Evolutionary conservation across 2,329 filamentous ascomycete species (phyloP), one percentile per base, ranked within the genome.

Genomic region (Neonectria coccinea): DNA sequence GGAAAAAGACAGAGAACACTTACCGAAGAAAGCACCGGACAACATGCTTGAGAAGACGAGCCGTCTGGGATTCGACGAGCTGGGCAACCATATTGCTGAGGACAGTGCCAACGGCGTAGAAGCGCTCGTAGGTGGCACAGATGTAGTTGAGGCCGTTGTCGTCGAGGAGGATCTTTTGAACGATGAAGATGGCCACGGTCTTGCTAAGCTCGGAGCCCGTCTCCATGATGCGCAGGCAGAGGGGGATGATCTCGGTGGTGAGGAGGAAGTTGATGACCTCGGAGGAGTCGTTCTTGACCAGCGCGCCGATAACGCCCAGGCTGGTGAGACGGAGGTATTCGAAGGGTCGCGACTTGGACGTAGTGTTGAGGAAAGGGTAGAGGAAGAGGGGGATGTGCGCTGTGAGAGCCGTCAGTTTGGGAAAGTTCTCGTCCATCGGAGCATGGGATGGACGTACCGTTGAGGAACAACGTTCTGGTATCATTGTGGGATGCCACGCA

Each of bases 221-320:
- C 83, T 99, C 96, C 96, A 99, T 99, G 76, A 99, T 99, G 66
- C 96, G 91, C 48, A 99, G 89, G 79, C 96, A 99, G 12, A 99
- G 88, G 10, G 96, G 96, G 63, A 99, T 99, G 72, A 99, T 99
- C 81, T 99, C 96, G 31, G 96, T 99, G 1, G 96, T 98, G 53
- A 99, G 86, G 58, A 99, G 90, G 78, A 99, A 99, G 84, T 98
- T 98, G 84, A 99, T 99, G 65, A 98, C 96, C 76, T 98, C 96
- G 18, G 93, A 95, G 3, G 94, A 97, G 81, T 99, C 96, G 76
- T 99, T 99, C 86, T 99, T 99, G 65, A 99, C 96, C 50, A 99
- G 85, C 2, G 96, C 96, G 62, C 96, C 96, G 70, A 99, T 98
- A 31, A 99, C 96, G 58, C 96, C 96, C 22, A 99, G 88, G 18